Percentiles rank a stretch among this genome's conserved stretches.
Evolutionary conservation across 495 filamentous ascomycete genomes (phyloP).

Genomic region (Aspergillus panamensis): DNA sequence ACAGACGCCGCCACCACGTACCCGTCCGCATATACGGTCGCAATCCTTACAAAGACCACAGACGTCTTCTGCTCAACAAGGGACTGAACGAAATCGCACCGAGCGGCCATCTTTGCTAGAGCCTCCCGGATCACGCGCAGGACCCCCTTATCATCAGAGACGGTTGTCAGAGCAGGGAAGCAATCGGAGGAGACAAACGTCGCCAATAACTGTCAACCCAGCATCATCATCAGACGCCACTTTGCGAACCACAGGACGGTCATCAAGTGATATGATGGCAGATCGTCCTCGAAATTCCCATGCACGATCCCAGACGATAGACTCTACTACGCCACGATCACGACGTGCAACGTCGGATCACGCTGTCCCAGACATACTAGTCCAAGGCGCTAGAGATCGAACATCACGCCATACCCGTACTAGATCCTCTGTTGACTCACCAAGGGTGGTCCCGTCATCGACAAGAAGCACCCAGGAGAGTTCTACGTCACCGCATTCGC

Average conservation of each 20-base stretch:
- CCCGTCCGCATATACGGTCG: constrained; percentile 33
- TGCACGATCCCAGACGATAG: constrained; percentile 23
- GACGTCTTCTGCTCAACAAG: constrained; percentile 15
- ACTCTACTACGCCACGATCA: constrained; percentile 28
- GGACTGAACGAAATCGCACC: constrained; percentile 41
- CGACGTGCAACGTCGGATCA: constrained; percentile 41
- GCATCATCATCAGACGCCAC: constrained; percentile 40
- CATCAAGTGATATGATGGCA: constrained; percentile 42
- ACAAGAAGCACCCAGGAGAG: constrained; percentile 14
- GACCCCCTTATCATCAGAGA: constrained; percentile 36
- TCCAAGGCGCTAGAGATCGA: constrained; percentile 31
- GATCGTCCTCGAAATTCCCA: constrained; percentile 35
- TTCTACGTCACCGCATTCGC: constrained; percentile 3
- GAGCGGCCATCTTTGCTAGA: constrained; percentile 56
- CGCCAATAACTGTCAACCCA: constrained; percentile 32
- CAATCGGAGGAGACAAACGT: constrained; percentile 34
- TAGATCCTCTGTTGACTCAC: constrained; percentile 24
- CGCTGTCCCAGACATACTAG: constrained; percentile 31
- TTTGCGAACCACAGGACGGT: constrained; percentile 36
- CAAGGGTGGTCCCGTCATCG: constrained; percentile 14
- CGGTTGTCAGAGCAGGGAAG: constrained; percentile 50
- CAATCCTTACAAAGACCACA: constrained; percentile 31
- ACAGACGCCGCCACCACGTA: constrained; percentile 22
- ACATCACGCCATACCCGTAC: constrained; percentile 20
- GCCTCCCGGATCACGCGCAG: constrained; percentile 34